These are phyloP conservation scores for Leccinum fibrillosum DNA, from an alignment of 768 basidiomycete genomes.

Conservation along the genomic window DNA sequence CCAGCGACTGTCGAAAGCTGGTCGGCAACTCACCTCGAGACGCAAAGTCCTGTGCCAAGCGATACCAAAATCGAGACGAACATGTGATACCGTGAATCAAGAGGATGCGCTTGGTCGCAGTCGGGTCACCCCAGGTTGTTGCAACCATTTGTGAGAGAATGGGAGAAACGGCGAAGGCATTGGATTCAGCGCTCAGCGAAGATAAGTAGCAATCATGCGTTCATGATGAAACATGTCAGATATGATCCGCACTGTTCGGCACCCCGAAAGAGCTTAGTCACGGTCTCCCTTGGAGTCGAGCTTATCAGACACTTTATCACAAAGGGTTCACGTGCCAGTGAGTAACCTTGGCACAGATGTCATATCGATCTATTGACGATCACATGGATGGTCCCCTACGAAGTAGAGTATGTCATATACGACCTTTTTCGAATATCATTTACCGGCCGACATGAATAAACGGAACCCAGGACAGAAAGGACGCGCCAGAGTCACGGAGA, in stretches of 20 bases:
- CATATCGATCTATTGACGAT: too few relatives aligned
- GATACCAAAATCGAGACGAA: conserved; percentile 14
- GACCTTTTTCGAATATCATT: too few relatives aligned
- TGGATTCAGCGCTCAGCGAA: background rate
- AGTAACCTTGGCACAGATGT: too few relatives aligned
- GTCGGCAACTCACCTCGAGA: conserved; percentile 12
- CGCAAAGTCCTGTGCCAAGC: conserved; percentile 13
- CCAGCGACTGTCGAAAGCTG: background rate
- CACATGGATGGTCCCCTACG: too few relatives aligned
- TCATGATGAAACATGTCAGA: background rate
- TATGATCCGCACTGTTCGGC: background rate
- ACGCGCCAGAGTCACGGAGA: too few relatives aligned
- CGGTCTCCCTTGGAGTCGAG: background rate
- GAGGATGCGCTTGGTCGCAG: conserved; percentile 14
- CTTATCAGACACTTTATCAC: too few relatives aligned
- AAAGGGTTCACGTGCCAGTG: too few relatives aligned
- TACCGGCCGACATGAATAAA: too few relatives aligned
- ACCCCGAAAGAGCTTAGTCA: background rate
- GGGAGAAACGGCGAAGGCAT: background rate
- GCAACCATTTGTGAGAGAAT: background rate
- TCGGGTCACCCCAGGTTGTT: conserved; percentile 16
- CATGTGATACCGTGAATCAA: conserved; percentile 21
- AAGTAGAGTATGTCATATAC: too few relatives aligned
- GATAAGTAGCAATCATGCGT: too few relatives aligned
- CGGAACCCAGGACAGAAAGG: too few relatives aligned